phyloP scores from a whole-genome alignment of 306 rosid species.

The Quercus parvula region DNA sequence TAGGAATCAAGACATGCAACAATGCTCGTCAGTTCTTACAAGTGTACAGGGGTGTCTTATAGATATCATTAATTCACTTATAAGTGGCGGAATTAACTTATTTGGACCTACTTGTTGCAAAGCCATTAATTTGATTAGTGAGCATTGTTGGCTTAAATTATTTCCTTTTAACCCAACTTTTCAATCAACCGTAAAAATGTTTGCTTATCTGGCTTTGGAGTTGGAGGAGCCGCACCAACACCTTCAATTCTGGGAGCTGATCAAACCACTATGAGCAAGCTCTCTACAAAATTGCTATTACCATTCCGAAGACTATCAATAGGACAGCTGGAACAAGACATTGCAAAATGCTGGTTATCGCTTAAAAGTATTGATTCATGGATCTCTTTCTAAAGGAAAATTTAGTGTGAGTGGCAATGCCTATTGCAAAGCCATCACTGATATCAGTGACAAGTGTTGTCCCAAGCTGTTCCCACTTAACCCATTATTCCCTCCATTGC shows the following conservation, averaged over 20 bases:
- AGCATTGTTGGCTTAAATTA: background rate
- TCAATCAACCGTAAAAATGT: background rate
- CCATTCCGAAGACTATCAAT: background rate
- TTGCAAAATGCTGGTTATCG: no score
- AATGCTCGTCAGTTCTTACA: no score
- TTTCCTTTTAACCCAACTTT: background rate
- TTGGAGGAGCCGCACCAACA: background rate
- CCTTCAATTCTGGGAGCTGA: no score
- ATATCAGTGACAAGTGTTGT: background rate
- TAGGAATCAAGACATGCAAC: no score
- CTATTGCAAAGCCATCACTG: background rate
- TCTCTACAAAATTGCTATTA: background rate
- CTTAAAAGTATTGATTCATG: no score
- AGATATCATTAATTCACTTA: no score
- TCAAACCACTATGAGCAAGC: background rate
- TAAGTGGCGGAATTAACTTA: no score
- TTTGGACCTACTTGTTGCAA: no score
- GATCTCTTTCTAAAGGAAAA: no score
- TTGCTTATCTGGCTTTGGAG: background rate
- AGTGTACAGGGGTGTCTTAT: no score
- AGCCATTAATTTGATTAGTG: no score
- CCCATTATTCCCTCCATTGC: slow-evolving; percentile 15
- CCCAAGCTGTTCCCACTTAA: background rate
- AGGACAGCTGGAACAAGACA: background rate
- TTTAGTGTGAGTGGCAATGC: background rate